These are phyloP conservation scores for Phialemonium atrogriseum DNA, from an alignment of 2,329 filamentous ascomycete species.

Conservation along the genomic window DNA sequence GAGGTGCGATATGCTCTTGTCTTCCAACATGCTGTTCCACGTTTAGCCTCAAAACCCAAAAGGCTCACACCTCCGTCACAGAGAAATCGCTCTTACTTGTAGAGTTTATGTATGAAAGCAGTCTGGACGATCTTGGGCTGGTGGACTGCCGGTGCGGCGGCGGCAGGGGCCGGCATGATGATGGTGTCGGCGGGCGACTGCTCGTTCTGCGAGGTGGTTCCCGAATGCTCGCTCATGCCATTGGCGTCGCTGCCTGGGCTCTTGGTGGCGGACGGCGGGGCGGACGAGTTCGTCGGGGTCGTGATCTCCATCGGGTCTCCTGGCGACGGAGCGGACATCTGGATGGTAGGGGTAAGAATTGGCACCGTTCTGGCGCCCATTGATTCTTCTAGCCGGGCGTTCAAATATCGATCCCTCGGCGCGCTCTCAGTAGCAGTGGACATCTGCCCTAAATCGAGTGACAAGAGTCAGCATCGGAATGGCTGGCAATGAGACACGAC, in stretches of 20 bases:
- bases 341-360: constrained; percentile 47
- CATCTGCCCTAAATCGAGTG: constrained; percentile 34
- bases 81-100: constrained; percentile 60
- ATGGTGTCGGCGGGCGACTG: constrained; percentile 22
- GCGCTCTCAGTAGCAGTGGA: constrained; percentile 43
- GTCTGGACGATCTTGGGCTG: constrained; percentile 98
- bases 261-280: constrained; percentile 33
- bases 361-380: constrained; percentile 48
- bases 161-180: constrained; percentile 42
- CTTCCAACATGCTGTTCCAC: constrained; percentile 79
- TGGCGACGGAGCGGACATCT: constrained; percentile 49
- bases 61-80: constrained; percentile 8
- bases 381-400: constrained; percentile 33
- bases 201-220: constrained; percentile 31
- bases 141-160: constrained; percentile 68
- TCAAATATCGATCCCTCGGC: constrained; percentile 33
- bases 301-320: constrained; percentile 56
- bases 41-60: constrained; percentile 8
- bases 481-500: constrained; percentile 3
- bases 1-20: constrained; percentile 83
- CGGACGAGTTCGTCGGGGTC: constrained; percentile 39
- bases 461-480: constrained; percentile 3
- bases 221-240: constrained; percentile 18
- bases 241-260: constrained; percentile 29
- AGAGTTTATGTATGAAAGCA: constrained; percentile 97